Conservation (phyloP, 129 eudicot species). For the Arctium minus region DNA sequence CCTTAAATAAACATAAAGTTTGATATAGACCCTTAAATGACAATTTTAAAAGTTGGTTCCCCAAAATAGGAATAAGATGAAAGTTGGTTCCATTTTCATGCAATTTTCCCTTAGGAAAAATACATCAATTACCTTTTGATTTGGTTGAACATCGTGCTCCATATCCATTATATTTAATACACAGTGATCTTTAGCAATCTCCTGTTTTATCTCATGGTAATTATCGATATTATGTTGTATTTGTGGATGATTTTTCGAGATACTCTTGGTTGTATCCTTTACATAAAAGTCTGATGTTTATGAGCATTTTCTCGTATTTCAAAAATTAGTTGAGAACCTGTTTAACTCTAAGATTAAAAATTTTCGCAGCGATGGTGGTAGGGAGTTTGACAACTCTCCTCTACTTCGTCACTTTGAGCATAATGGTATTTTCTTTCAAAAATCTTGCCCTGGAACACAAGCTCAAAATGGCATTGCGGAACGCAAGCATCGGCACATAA, state of each 20-base stretch:
- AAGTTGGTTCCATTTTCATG: too few relatives aligned
- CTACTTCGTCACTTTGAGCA: neutral
- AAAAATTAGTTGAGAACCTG: neutral
- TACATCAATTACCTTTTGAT: neutral
- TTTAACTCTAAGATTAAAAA: neutral
- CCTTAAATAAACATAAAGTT: too few relatives aligned
- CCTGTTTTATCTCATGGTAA: neutral
- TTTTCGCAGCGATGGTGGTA: neutral
- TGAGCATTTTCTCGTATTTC: neutral
- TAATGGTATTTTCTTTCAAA: neutral
- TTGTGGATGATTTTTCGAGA: slow-evolving; percentile 3
- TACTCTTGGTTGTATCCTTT: slow-evolving; percentile 10
- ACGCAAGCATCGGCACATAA: slow-evolving; percentile 13
- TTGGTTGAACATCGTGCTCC: neutral
- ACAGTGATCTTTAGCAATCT: slow-evolving; percentile 1
- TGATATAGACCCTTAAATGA: too few relatives aligned
- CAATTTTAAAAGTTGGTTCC: too few relatives aligned
- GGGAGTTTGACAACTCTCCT: neutral
- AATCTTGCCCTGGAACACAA: slow-evolving; percentile 3
- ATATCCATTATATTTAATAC: neutral
- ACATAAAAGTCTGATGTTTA: neutral
- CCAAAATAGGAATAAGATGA: too few relatives aligned
- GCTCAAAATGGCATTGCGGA: slow-evolving; percentile 16
- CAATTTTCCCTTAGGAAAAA: slow-evolving; percentile 3
- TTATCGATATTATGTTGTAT: neutral